Base-by-base conservation (phyloP, 1,139 yeast genomes). In the Sugiyamaella pinicola region DNA sequence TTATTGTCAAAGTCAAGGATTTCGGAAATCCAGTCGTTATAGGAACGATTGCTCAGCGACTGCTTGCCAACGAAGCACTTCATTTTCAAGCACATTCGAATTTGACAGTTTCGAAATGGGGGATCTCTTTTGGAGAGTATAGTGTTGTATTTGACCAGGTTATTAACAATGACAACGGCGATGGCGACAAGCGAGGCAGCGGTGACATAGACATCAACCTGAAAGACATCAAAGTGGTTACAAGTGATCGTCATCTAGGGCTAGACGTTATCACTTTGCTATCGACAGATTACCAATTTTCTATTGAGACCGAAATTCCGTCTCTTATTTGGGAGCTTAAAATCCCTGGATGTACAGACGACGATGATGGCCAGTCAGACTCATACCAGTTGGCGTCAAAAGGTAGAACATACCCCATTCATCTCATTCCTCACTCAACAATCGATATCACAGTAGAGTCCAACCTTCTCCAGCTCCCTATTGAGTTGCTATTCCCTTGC, bases 21-120 rank as follows among this genome's bases (percentile, higher is more conserved):
- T 63, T 64, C 54, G 68, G 65, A 7, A 56, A 57, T 42, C 55
- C 64, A 2, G 43, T 53, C 17, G 49, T 62, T 24, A 55, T 64
- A 39, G 60, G 58, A 7, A 35, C 59, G 5, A 58, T 64, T 8
- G 61, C 60, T 2, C 46, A 59, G 21, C 53, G 55, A 21, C 47
- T 64, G 19, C 44, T 64, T 24, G 34, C 51, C 17, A 53, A 55
- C n/a, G 52, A 60, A 8, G 60, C 56, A 26, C 51, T 64, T 19
- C 55, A 52, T 9, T 63, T 63, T 45, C 39, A 51, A 17, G 61
- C 57, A 10, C 37, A 44, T 8, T 54, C 65, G 3, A 42, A 49
- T n/a, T 47, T 63, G 4, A 48, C 54, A 1, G 37, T 58, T 6
- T 46, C 54, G 10, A 64, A 64, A 51, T 58, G 59, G 34, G 53